Conservation (phyloP, 768 basidiomycete species). For the Tricholoma flavovirens region DNA sequence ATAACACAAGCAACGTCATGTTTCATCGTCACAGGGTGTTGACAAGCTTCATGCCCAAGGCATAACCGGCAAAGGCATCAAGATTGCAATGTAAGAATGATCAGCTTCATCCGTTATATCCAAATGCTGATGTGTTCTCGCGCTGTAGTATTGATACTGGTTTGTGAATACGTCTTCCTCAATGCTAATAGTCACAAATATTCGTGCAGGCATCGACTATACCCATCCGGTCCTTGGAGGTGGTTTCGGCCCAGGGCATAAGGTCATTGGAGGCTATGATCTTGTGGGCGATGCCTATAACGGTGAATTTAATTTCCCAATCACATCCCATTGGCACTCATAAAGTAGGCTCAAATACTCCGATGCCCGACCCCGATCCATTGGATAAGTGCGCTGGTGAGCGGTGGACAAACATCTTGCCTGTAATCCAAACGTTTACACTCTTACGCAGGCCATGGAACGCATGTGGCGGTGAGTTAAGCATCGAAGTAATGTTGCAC, state of each 20-base stretch:
- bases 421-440: no score
- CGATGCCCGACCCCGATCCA: conserved; percentile 46
- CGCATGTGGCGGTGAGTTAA: conserved; percentile 44
- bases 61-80: conserved; percentile 57
- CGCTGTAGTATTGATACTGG: conserved; percentile 53
- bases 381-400: conserved; percentile 44
- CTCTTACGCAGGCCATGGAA: conserved; percentile 44
- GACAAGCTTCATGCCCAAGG: conserved; percentile 61
- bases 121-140: no score
- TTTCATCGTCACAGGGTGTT: conserved; percentile 30
- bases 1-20: no score
- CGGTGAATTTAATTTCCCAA: conserved; percentile 23
- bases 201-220: conserved; percentile 40
- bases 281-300: conserved; percentile 52
- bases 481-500: conserved; percentile 9
- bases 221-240: conserved; percentile 51
- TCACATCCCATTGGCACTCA: no score
- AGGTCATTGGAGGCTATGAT: conserved; percentile 48
- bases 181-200: no score
- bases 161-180: conserved; percentile 7
- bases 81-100: conserved; percentile 59
- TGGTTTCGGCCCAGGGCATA: conserved; percentile 49
- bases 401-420: conserved; percentile 3
- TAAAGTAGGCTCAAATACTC: conserved; percentile 34
- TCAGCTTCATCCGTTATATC: no score